Evolutionary conservation across 495 filamentous ascomycete species (phyloP), one percentile per base, ranked within the genome.

Genomic region (Talaromyces nanjingensis): DNA sequence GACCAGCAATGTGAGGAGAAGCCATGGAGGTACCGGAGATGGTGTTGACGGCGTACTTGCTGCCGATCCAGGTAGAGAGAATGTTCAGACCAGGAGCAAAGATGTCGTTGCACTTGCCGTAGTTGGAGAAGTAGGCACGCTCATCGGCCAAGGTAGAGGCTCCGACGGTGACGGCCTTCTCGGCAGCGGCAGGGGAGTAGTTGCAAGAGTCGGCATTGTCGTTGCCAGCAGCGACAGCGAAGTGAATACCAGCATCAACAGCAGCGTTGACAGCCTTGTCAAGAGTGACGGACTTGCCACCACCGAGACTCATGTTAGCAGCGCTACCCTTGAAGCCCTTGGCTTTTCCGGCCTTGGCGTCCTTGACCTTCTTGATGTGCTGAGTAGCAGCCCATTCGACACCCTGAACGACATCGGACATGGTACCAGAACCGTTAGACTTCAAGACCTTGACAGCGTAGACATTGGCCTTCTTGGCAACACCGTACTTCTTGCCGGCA

Each of bases 111-210:
- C 96, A 99, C 85, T 92, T 93, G 75, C 96, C 96, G 78, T 87
- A 98, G 88, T 99, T 99, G 86, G 96, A 98, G 88, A 99, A 99
- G 86, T 98, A 99, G 66, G 96, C 96, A 77, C 96, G 93, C 83
- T 92, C 91, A 76, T 99, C 96, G 68, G 84, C 84, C 34, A 99
- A 84, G 64, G 90, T 96, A 20, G 92, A 96, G 65, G 96, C 96
- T 73, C 93, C 96, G 64, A 99, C 96, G 57, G 96, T 99, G 70
- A 99, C 88, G 62, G 96, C 93, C 73, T 93, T 91, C 69, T 87
- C 85, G 66, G 96, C 91, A 59, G 93, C 89, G 67, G 96, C 96
- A 31, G 96, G 96, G n/a, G 96, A 99, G 84, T 98, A 99, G 81
- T 92, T 93, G 89, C 96, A 99, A 60, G 96, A 96, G 79, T 99